Percentiles rank a stretch among this genome's conserved stretches.
phyloP scores from a whole-genome alignment of 2,329 filamentous ascomycete genomes.

The Herpotrichia juniperi region DNA sequence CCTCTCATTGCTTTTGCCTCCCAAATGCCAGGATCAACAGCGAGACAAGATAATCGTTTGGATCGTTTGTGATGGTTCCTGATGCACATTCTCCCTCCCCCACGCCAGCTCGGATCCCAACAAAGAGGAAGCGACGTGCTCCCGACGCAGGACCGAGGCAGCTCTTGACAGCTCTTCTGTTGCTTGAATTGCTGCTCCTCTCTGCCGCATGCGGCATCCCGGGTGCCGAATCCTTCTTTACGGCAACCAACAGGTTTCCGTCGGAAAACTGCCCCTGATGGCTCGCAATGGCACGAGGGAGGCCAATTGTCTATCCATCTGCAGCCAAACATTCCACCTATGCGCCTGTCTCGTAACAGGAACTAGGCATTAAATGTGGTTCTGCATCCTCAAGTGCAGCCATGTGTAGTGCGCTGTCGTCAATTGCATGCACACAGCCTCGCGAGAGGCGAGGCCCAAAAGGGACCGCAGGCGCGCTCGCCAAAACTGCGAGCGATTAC shows the following conservation, averaged over 20 bases:
- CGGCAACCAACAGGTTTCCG: background rate
- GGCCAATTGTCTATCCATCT: slow-evolving; percentile 27
- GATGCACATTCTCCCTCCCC: slow-evolving; percentile 31
- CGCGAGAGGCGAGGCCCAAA: slow-evolving; percentile 29
- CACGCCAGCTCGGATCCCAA: slow-evolving; percentile 26
- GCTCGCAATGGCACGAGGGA: slow-evolving; percentile 20
- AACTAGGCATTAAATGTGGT: slow-evolving; percentile 10
- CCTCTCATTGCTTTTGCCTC: slow-evolving; percentile 37
- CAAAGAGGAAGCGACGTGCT: background rate
- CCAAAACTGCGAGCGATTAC: slow-evolving; percentile 38
- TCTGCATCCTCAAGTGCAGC: background rate
- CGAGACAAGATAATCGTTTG: slow-evolving; percentile 18
- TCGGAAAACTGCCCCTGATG: background rate
- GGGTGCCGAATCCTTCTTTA: background rate
- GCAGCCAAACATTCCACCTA: slow-evolving; percentile 19
- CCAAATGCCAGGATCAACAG: slow-evolving; percentile 26
- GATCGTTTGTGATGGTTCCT: slow-evolving; percentile 37
- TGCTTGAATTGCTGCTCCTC: background rate
- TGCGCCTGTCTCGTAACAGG: slow-evolving; percentile 25
- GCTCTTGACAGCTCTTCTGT: too few relatives aligned
- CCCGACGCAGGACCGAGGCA: slow-evolving; percentile 5
- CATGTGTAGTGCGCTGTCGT: slow-evolving; percentile 2
- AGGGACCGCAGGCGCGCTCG: slow-evolving; percentile 14
- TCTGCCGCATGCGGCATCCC: slow-evolving; percentile 1
- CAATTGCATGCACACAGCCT: slow-evolving; percentile 26